Percentiles rank a stretch among this genome's conserved stretches.
Conservation (phyloP, 2,329 filamentous ascomycete species). For the Proliferodiscus dingleyae region DNA sequence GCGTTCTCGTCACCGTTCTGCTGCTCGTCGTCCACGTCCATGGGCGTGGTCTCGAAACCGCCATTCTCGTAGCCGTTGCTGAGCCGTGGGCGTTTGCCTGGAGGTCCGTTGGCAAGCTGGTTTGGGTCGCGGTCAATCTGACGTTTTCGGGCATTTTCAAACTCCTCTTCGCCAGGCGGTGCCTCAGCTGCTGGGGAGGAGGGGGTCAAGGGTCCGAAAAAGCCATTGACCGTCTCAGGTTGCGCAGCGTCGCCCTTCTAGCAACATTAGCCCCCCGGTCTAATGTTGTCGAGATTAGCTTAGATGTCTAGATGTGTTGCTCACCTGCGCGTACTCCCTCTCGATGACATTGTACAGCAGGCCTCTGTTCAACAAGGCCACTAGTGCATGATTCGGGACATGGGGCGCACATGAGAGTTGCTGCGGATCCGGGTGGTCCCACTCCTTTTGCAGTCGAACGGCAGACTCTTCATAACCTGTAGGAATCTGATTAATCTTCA, state of each 20-base stretch:
- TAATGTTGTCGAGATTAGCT: slow-evolving; percentile 3
- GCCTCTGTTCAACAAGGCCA: slow-evolving; percentile 59
- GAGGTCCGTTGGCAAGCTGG: slow-evolving; percentile 51
- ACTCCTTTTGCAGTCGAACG: slow-evolving; percentile 64
- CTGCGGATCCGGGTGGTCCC: slow-evolving; percentile 59
- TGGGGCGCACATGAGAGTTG: slow-evolving; percentile 59
- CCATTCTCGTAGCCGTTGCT: slow-evolving; percentile 59
- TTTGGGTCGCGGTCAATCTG: slow-evolving; percentile 28
- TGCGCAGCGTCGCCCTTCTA: slow-evolving; percentile 14
- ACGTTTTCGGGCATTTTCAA: slow-evolving; percentile 30
- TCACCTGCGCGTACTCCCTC: slow-evolving; percentile 39
- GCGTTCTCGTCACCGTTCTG: slow-evolving; percentile 49
- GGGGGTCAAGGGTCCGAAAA: slow-evolving; percentile 31
- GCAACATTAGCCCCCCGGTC: slow-evolving; percentile 5
- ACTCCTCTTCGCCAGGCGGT: slow-evolving; percentile 24
- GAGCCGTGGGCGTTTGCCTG: slow-evolving; percentile 52
- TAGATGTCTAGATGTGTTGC: slow-evolving; percentile 10
- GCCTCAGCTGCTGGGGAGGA: slow-evolving; percentile 16
- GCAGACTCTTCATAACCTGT: slow-evolving; percentile 65
- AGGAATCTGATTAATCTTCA: slow-evolving; percentile 10
- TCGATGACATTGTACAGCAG: slow-evolving; percentile 57
- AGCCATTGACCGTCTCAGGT: slow-evolving; percentile 20
- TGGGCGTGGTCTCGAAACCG: slow-evolving; percentile 42
- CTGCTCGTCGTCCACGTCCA: slow-evolving; percentile 52
- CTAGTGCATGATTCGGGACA: slow-evolving; percentile 60